Evolutionary conservation across 2,329 filamentous ascomycete species (phyloP), one percentile per base, ranked within the genome.

Genomic region (Cladosporium sp.): DNA sequence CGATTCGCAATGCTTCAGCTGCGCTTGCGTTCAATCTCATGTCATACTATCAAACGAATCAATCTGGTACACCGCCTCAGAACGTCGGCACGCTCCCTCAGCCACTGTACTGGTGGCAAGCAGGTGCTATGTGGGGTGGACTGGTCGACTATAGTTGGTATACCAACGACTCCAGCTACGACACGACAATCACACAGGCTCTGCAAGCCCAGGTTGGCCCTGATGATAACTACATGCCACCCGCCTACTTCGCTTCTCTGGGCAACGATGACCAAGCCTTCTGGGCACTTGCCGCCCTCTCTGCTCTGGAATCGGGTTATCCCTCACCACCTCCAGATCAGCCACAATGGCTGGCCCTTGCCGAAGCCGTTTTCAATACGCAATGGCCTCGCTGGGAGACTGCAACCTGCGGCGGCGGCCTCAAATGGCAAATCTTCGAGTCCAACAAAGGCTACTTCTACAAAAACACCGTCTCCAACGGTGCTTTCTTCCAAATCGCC

Each of bases 381-480:
- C 90, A 91, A 67, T 84, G 83, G 2, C 73, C 74, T 19, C 83
- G 90, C 20, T 93, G 89, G 87, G 86, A 94, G 64, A 75, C 73
- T 2, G 66, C 74, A 0, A 78, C 78, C 0, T 96, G 91, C 71
- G 78, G 75, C 47, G 91, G 91, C 50, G 91, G 91, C 9, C 73
- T 96, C 63, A 84, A 88, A 62, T 96, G 91, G 91, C 91, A 96
- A 75, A 88, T 95, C 60, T 92, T 87, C 75, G 79, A 83, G 12
- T 89, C 86, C 75, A 91, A 91, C 74, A 83, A 62, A 57, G 90
- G 90, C 4, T 84, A 78, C 64, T 73, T 74, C 54, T 84, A 81
- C 64, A 83, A 84, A 63, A 84, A 84, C 63, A 77, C 78, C 20
- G 80, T 84, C 60, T 81, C 79, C 12, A 84, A 84, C 61, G 82